These are phyloP conservation scores for Trametes villosa DNA, from an alignment of 768 basidiomycete genomes.

Conservation along the genomic window DNA sequence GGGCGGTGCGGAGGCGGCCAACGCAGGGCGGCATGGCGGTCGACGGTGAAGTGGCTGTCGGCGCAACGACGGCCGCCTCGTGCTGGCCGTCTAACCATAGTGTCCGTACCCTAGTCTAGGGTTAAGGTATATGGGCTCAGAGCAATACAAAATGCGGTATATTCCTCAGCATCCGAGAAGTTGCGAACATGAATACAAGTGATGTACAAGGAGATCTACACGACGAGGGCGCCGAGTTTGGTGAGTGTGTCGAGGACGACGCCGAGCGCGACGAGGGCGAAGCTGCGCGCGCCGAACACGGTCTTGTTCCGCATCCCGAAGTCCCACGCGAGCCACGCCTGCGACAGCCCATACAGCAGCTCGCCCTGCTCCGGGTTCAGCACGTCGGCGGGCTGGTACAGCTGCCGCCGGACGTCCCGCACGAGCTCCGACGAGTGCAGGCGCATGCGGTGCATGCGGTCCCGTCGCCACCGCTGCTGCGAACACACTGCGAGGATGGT, in stretches of 20 bases:
- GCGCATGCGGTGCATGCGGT: constrained; percentile 65
- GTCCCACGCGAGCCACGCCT: constrained; percentile 71
- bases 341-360: constrained; percentile 41
- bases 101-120: constrained; percentile 6
- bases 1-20: neutral
- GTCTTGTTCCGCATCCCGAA: constrained; percentile 48
- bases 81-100: neutral
- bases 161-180: neutral
- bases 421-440: constrained; percentile 58
- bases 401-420: constrained; percentile 48
- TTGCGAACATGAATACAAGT: neutral
- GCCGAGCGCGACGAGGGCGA: constrained; percentile 66
- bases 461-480: constrained; percentile 61
- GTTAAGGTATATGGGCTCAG: neutral
- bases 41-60: neutral
- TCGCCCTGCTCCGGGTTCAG: constrained; percentile 24
- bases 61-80: too few relatives aligned
- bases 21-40: constrained; percentile 11
- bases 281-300: constrained; percentile 51
- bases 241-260: constrained; percentile 64
- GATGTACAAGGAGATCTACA: neutral
- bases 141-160: too few relatives aligned
- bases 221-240: constrained; percentile 33
- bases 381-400: constrained; percentile 26
- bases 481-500: constrained; percentile 74